These are phyloP conservation scores for Saccharomyces hybrid DNA, from an alignment of 1,139 yeast genomes.

Conservation along the genomic window DNA sequence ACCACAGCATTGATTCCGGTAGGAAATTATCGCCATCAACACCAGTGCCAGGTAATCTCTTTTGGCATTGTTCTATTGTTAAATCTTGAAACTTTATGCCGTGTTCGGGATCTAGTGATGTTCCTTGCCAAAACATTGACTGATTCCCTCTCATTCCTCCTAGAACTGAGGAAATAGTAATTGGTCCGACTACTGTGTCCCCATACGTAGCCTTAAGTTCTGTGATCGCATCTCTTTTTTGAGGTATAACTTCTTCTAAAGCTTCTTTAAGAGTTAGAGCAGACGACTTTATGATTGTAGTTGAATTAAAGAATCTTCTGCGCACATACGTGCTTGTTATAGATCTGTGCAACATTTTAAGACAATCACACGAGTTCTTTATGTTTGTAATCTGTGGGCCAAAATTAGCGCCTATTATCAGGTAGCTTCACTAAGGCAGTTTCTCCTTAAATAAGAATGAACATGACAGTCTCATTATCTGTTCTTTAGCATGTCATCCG, in stretches of 20 bases:
- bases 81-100: constrained; percentile 51
- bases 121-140: constrained; percentile 48
- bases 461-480: background rate
- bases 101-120: constrained; percentile 44
- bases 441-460: background rate
- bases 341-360: background rate
- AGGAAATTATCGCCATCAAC: constrained; percentile 41
- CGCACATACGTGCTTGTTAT: background rate
- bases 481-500: too few relatives aligned
- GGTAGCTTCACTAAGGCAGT: too few relatives aligned
- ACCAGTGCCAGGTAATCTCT: constrained; percentile 31
- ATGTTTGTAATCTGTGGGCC: background rate
- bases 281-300: background rate
- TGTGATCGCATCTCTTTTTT: constrained; percentile 34
- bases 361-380: background rate
- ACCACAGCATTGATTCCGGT: constrained; percentile 92
- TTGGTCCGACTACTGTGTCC: constrained; percentile 34
- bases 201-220: constrained; percentile 35
- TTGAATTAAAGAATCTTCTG: background rate
- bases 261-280: constrained; percentile 33
- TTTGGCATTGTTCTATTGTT: constrained; percentile 46
- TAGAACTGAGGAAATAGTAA: constrained; percentile 39
- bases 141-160: constrained; percentile 54
- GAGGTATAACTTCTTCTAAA: constrained; percentile 37
- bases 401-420: background rate